Evolutionary conservation across 257 asterid genomes (phyloP).

Genomic region (Solanum pennellii): DNA sequence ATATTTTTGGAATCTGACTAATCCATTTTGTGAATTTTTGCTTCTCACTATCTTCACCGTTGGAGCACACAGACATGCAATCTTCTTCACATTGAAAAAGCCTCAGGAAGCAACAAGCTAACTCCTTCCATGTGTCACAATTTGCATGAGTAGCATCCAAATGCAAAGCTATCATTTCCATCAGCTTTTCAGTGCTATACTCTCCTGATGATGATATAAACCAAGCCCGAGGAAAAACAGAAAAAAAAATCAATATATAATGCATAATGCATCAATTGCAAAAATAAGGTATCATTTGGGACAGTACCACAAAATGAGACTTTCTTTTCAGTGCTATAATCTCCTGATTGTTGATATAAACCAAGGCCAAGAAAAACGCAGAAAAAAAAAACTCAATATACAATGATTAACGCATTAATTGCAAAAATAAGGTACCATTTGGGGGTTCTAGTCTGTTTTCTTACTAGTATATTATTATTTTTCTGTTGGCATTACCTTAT

Average conservation of each 20-base stretch:
- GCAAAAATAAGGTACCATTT: not conserved
- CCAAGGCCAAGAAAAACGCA: not conserved
- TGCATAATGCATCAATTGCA: not conserved
- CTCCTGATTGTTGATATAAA: conserved; percentile 31
- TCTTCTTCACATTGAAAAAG: conserved; percentile 59
- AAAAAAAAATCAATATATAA: not conserved
- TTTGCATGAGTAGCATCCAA: conserved; percentile 58
- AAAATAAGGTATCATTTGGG: not conserved
- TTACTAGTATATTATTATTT: not conserved
- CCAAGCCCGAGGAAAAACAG: not conserved
- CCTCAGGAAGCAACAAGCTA: conserved; percentile 56
- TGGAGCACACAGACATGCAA: conserved; percentile 37
- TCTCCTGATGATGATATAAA: conserved; percentile 36
- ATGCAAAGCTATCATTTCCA: conserved; percentile 75
- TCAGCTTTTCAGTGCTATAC: conserved; percentile 43
- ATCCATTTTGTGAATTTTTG: conserved; percentile 8
- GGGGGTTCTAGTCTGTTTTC: not conserved
- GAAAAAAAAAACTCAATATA: not conserved
- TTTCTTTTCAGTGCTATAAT: conserved; percentile 32
- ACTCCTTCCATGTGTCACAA: conserved; percentile 53
- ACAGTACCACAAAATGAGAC: not conserved
- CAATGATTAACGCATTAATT: not conserved
- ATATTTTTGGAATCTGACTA: conserved; percentile 44
- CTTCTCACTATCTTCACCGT: conserved; percentile 13
- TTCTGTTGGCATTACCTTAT: not conserved